Percentiles rank a stretch among this genome's conserved stretches.
Evolutionary conservation across 805 yeast genomes (phyloP).

Genomic region (Torulaspora franciscae): DNA sequence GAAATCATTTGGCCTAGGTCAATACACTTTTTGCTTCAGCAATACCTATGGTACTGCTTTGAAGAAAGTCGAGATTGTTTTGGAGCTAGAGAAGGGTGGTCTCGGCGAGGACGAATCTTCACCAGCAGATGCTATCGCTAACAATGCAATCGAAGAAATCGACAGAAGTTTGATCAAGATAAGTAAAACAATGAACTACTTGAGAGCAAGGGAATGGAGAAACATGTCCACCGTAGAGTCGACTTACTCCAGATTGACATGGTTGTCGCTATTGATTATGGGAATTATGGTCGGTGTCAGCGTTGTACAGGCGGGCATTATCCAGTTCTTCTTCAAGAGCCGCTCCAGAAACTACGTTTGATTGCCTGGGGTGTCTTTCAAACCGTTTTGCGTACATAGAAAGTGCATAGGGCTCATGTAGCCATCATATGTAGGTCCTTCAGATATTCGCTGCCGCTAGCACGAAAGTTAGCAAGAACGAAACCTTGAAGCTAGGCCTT

Average conservation of each 20-base stretch:
- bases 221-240: conserved; percentile 87
- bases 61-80: conserved; percentile 60
- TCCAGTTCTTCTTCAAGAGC: conserved; percentile 69
- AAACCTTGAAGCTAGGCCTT: conserved; percentile 25
- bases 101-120: conserved; percentile 39
- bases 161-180: conserved; percentile 56
- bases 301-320: conserved; percentile 69
- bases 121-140: conserved; percentile 49
- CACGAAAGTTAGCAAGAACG: conserved; percentile 24
- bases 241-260: conserved; percentile 72
- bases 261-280: conserved; percentile 68
- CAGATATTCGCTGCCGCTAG: conserved; percentile 27
- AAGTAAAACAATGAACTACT: conserved; percentile 65
- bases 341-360: conserved; percentile 41
- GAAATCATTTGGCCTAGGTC: conserved; percentile 54
- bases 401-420: conserved; percentile 7
- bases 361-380: conserved; percentile 1
- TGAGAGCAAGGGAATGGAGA: conserved; percentile 95
- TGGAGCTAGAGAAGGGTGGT: conserved; percentile 44
- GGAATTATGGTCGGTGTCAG: conserved; percentile 73
- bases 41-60: conserved; percentile 60
- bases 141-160: conserved; percentile 51
- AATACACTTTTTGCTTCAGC: conserved; percentile 61
- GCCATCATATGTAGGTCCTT: conserved; percentile 3
- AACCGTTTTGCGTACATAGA: conserved; percentile 1